Percentiles rank a stretch among this genome's conserved stretches.
phyloP scores from a whole-genome alignment of 2,329 filamentous ascomycete species.

The Venturia pyrina region DNA sequence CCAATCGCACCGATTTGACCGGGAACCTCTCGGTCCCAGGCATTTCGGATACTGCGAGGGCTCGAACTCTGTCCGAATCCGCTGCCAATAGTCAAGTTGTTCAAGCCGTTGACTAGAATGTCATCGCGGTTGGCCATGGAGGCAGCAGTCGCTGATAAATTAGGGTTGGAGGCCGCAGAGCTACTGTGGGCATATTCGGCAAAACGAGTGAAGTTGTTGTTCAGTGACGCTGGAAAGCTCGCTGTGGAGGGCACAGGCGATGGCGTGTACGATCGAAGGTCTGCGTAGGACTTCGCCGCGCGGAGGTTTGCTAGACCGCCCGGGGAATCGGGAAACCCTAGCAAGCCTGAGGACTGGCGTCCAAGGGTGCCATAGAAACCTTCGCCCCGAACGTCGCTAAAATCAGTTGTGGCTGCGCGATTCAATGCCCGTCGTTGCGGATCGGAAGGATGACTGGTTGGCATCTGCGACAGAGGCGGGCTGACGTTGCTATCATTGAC shows the following conservation, averaged over 20 bases:
- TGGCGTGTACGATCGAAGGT: constrained; percentile 87
- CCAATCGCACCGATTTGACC: constrained; percentile 56
- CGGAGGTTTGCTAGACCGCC: constrained; percentile 64
- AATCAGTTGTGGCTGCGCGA: constrained; percentile 94
- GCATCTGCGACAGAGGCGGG: constrained; percentile 53
- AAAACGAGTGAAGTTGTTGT: constrained; percentile 52
- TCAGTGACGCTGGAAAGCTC: constrained; percentile 66
- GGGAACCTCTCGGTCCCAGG: constrained; percentile 47
- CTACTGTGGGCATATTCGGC: constrained; percentile 48
- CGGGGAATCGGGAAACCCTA: constrained; percentile 71
- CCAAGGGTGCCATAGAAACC: constrained; percentile 68
- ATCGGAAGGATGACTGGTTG: constrained; percentile 57
- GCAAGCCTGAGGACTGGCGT: constrained; percentile 68
- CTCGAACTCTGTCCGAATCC: constrained; percentile 39
- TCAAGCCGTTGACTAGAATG: constrained; percentile 53
- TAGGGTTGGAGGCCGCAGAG: constrained; percentile 54
- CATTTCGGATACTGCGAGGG: constrained; percentile 49
- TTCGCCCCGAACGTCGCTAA: constrained; percentile 69
- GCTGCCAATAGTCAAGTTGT: constrained; percentile 48
- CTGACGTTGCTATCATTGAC: constrained; percentile 45
- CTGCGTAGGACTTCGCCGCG: constrained; percentile 92
- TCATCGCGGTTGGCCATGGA: constrained; percentile 45
- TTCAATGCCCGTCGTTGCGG: constrained; percentile 76
- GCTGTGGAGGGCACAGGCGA: constrained; percentile 85
- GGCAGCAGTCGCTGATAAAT: constrained; percentile 50